phyloP scores from a whole-genome alignment of 31 red algal species.

The Asparagopsis taxiformis region DNA sequence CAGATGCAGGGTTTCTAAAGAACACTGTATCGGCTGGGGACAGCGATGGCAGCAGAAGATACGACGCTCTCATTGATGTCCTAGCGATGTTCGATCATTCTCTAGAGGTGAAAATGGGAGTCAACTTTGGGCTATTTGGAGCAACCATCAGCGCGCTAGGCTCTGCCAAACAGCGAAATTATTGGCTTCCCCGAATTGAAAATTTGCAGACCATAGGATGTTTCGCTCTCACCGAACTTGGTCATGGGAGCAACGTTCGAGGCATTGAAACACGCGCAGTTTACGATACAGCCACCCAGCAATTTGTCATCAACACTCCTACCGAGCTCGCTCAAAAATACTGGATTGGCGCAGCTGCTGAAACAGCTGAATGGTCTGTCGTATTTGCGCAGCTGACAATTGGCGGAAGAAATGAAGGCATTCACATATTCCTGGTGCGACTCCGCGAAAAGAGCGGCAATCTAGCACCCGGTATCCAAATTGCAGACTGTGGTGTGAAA shows the following conservation, averaged over 20 bases:
- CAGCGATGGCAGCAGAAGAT: constrained; percentile 16
- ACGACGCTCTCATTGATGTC: constrained; percentile 31
- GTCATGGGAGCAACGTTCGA: constrained; percentile 81
- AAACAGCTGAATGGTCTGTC: constrained; percentile 37
- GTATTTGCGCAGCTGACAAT: constrained; percentile 76
- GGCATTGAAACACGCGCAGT: constrained; percentile 80
- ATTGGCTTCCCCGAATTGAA: constrained; percentile 66
- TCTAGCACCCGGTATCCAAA: constrained; percentile 51
- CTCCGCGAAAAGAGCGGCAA: constrained; percentile 38
- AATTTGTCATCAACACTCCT: constrained; percentile 70
- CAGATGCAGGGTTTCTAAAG: constrained; percentile 12
- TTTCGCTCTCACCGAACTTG: constrained; percentile 85
- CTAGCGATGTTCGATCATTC: constrained; percentile 61
- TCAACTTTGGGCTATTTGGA: constrained; percentile 76
- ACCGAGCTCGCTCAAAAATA: constrained; percentile 71
- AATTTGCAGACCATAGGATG: constrained; percentile 38
- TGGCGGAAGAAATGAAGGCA: constrained; percentile 23
- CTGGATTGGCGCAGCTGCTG: constrained; percentile 74
- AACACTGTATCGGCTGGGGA: constrained; percentile 8
- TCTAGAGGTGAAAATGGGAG: constrained; percentile 56
- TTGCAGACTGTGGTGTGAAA: constrained; percentile 74
- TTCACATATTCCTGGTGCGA: constrained; percentile 79
- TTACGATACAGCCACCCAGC: constrained; percentile 25
- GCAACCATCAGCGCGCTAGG: constrained; percentile 62
- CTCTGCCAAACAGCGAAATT: constrained; percentile 16